These are phyloP conservation scores for Leucocoprinus birnbaumii DNA, from an alignment of 768 basidiomycete genomes.

Conservation along the genomic window DNA sequence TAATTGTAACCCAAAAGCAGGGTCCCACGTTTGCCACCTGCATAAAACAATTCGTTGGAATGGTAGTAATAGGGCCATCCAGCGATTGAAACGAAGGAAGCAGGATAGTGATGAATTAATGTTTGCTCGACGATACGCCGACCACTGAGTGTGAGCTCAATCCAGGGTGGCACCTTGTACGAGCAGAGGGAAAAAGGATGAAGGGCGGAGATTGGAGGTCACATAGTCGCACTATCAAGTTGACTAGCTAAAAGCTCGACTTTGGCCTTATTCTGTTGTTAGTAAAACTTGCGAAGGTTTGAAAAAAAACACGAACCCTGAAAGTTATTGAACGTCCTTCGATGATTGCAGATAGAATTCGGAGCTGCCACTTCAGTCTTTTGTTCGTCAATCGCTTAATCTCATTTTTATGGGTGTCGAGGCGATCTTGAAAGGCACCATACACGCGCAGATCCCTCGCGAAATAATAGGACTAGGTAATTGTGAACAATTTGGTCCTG, in stretches of 20 bases:
- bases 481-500: neutral
- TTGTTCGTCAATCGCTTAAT: constrained; percentile 49
- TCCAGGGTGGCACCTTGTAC: constrained; percentile 76
- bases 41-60: neutral
- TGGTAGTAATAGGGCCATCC: neutral
- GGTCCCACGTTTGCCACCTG: neutral
- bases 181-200: constrained; percentile 39
- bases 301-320: constrained; percentile 41
- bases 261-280: constrained; percentile 19
- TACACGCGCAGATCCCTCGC: constrained; percentile 90
- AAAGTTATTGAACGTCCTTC: constrained; percentile 67
- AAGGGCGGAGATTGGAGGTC: constrained; percentile 8
- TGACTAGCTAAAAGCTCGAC: constrained; percentile 20
- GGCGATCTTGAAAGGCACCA: constrained; percentile 57
- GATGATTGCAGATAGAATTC: constrained; percentile 57
- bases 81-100: neutral
- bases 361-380: constrained; percentile 69
- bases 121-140: constrained; percentile 81
- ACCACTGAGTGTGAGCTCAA: constrained; percentile 50
- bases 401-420: constrained; percentile 39
- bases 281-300: neutral
- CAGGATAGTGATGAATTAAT: constrained; percentile 26
- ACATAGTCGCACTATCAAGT: constrained; percentile 13
- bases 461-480: constrained; percentile 77
- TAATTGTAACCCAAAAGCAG: neutral